phyloP scores from a whole-genome alignment of 2,329 filamentous ascomycete species.

The Teratosphaeria destructans region DNA sequence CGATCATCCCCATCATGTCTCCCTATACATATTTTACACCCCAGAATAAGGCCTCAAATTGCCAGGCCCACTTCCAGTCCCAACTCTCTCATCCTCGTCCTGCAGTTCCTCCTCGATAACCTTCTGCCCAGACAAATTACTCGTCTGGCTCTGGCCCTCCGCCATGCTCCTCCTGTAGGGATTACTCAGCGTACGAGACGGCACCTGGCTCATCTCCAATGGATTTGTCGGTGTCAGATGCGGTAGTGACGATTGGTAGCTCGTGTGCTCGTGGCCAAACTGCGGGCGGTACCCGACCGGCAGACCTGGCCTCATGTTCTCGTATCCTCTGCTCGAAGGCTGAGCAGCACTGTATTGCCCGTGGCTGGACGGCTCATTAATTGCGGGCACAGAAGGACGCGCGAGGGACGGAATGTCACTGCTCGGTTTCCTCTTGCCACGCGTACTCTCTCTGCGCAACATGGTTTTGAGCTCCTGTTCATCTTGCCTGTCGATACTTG shows the following conservation, averaged over 20 bases:
- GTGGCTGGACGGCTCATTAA: conserved; percentile 13
- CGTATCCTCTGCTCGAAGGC: background rate
- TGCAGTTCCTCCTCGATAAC: background rate
- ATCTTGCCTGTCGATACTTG: conserved; percentile 34
- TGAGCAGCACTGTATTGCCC: background rate
- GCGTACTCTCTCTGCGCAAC: conserved; percentile 34
- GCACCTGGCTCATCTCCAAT: conserved; percentile 7
- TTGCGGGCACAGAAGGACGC: conserved; percentile 18
- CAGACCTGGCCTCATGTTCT: conserved; percentile 4
- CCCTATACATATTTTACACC: conserved; percentile 1
- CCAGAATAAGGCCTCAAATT: conserved; percentile 9
- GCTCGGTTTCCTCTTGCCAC: conserved; percentile 32
- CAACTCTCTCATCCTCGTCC: conserved; percentile 1
- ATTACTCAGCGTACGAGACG: conserved; percentile 3
- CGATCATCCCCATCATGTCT: background rate
- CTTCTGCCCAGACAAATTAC: conserved; percentile 3
- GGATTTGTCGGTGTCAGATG: conserved; percentile 1
- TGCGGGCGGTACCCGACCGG: conserved; percentile 2
- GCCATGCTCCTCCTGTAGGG: conserved; percentile 5
- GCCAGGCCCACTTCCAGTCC: background rate
- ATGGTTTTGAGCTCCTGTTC: conserved; percentile 38
- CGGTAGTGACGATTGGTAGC: background rate
- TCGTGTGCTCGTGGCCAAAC: background rate
- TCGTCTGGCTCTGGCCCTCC: conserved; percentile 4
- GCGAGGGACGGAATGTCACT: conserved; percentile 6